phyloP scores from a whole-genome alignment of 208 protist species.

The Borovskyia barvae region DNA sequence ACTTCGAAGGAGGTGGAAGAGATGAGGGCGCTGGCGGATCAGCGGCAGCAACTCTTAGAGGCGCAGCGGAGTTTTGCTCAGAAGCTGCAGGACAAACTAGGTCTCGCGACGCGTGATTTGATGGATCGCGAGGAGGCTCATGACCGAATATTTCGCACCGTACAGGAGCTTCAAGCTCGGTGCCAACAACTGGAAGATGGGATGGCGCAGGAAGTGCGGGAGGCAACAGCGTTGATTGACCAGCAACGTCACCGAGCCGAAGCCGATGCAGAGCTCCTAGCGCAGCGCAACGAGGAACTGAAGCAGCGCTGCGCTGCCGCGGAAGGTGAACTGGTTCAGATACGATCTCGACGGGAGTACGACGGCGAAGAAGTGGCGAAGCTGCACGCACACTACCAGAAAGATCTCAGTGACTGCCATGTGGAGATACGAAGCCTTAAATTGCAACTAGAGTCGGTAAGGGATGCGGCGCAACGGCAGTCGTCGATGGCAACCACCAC shows the following conservation, averaged over 20 bases:
- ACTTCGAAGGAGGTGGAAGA: slow-evolving; percentile 1
- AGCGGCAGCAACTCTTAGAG: slow-evolving; percentile 13
- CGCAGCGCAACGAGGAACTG: slow-evolving; percentile 13
- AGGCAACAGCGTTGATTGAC: slow-evolving; percentile 13
- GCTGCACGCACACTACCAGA: slow-evolving; percentile 14
- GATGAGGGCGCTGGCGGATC: slow-evolving; percentile 5
- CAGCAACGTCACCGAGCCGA: slow-evolving; percentile 8
- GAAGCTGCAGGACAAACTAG: slow-evolving; percentile 21
- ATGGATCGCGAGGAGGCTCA: slow-evolving; percentile 28
- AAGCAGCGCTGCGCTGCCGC: slow-evolving; percentile 13
- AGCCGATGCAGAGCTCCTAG: slow-evolving; percentile 5
- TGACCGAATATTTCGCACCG: slow-evolving; percentile 23
- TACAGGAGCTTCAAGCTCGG: slow-evolving; percentile 10
- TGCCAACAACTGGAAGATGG: slow-evolving; percentile 8
- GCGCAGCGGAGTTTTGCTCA: slow-evolving; percentile 24
- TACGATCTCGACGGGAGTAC: not conserved
- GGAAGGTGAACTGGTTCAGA: slow-evolving; percentile 4
- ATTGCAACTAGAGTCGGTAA: slow-evolving; percentile 26
- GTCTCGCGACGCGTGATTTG: slow-evolving; percentile 11
- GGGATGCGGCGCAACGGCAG: slow-evolving; percentile 9
- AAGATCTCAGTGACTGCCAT: slow-evolving; percentile 9
- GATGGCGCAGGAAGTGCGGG: slow-evolving; percentile 7
- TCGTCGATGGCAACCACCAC: not conserved
- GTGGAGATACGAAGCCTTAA: slow-evolving; percentile 31
- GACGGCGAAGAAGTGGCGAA: slow-evolving; percentile 5